Conservation (phyloP, 257 asterid species). For the Jacaranda copaia region DNA sequence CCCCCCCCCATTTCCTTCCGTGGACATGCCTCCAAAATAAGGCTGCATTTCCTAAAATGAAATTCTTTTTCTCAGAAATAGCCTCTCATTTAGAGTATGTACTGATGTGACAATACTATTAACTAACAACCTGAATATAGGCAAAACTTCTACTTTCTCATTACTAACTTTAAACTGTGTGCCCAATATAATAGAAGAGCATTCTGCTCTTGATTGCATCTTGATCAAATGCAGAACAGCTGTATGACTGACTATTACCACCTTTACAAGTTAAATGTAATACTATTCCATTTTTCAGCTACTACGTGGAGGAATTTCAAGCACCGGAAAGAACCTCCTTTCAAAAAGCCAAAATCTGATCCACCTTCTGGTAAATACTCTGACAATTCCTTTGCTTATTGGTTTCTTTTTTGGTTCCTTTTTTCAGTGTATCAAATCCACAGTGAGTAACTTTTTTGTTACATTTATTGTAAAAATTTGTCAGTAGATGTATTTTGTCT, state of each 20-base stretch:
- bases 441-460: conserved; percentile 22
- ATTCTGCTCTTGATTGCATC: conserved; percentile 34
- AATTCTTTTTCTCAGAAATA: background rate
- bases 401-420: conserved; percentile 21
- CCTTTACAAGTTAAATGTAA: conserved; percentile 29
- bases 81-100: conserved; percentile 11
- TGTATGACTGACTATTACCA: conserved; percentile 9
- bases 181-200: conserved; percentile 17
- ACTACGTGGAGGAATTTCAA: conserved; percentile 68
- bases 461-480: conserved; percentile 17
- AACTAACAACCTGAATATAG: background rate
- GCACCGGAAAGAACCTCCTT: conserved; percentile 80
- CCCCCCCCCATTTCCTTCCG: background rate
- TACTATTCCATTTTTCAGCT: conserved; percentile 59
- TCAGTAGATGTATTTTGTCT: conserved; percentile 1
- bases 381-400: conserved; percentile 30
- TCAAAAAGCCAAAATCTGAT: conserved; percentile 75
- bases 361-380: conserved; percentile 69
- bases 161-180: background rate
- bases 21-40: conserved; percentile 4
- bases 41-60: conserved; percentile 4
- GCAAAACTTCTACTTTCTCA: background rate
- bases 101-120: conserved; percentile 16
- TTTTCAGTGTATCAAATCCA: conserved; percentile 9
- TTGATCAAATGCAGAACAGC: conserved; percentile 25